A percentile compares a stretch with the other conserved stretches of the same genome.
Conservation (phyloP, 805 yeast species). For the Metschnikowia amazonensis region DNA sequence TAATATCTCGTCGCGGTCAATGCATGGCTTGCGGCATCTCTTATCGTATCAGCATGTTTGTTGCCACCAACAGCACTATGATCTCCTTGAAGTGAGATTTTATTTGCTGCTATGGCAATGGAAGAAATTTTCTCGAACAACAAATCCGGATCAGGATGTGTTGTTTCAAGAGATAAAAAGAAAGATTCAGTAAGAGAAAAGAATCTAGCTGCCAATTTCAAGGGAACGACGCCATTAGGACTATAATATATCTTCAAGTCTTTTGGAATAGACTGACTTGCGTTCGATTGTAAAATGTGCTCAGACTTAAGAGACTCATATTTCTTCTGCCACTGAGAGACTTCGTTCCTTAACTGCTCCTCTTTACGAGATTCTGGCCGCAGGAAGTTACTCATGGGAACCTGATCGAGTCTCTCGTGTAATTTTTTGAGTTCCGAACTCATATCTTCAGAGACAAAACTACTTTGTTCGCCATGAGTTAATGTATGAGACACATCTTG, state of each 20-base stretch:
- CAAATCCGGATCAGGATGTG: conserved; percentile 29
- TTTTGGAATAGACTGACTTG: conserved; percentile 17
- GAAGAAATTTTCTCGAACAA: conserved; percentile 52
- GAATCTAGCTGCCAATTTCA: conserved; percentile 41
- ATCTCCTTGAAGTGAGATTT: conserved; percentile 34
- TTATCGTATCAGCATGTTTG: conserved; percentile 43
- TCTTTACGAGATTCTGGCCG: conserved; percentile 9
- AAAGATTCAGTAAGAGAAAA: conserved; percentile 49
- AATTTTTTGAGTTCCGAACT: conserved; percentile 22
- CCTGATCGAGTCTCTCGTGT: conserved; percentile 27
- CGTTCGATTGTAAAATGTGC: conserved; percentile 21
- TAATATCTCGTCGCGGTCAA: conserved; percentile 75
- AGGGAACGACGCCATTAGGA: conserved; percentile 45
- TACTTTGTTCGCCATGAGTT: neutral
- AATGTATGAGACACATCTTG: neutral
- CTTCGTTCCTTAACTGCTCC: conserved; percentile 25
- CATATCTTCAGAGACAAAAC: neutral
- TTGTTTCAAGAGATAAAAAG: conserved; percentile 29
- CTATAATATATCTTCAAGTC: conserved; percentile 30
- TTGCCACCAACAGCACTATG: conserved; percentile 14
- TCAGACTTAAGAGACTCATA: conserved; percentile 47
- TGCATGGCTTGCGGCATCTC: conserved; percentile 68
- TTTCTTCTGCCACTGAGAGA: conserved; percentile 48
- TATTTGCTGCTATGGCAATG: conserved; percentile 45
- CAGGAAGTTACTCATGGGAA: conserved; percentile 18